phyloP scores from a whole-genome alignment of 78 protist species.

The Tieghemostelium lacteum region DNA sequence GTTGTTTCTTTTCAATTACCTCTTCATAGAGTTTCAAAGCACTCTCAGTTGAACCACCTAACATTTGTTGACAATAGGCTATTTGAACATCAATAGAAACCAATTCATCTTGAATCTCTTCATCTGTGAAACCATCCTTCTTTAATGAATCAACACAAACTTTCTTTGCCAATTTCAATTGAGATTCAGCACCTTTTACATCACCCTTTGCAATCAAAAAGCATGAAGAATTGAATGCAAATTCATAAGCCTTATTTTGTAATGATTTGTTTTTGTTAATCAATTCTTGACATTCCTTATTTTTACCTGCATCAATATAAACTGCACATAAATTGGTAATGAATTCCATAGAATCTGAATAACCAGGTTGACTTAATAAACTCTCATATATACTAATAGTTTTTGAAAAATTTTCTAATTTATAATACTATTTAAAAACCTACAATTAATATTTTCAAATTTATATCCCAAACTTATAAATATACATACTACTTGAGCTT shows the following conservation, averaged over 20 bases:
- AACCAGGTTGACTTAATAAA: slow-evolving; percentile 63
- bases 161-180: slow-evolving; percentile 70
- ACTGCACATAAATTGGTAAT: slow-evolving; percentile 63
- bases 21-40: slow-evolving; percentile 28
- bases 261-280: slow-evolving; percentile 24
- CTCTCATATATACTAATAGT: slow-evolving; percentile 61
- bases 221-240: slow-evolving; percentile 72
- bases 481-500: slow-evolving; percentile 64
- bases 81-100: slow-evolving; percentile 44
- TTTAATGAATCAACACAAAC: slow-evolving; percentile 60
- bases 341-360: slow-evolving; percentile 57
- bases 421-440: slow-evolving; percentile 28
- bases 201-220: slow-evolving; percentile 32
- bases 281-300: slow-evolving; percentile 61
- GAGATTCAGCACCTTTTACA: slow-evolving; percentile 67
- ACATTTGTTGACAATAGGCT: slow-evolving; percentile 62
- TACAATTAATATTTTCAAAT: neutral
- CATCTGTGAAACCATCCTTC: slow-evolving; percentile 58
- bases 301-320: slow-evolving; percentile 69
- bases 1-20: slow-evolving; percentile 7
- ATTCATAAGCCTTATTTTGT: slow-evolving; percentile 44
- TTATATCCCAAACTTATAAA: neutral
- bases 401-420: slow-evolving; percentile 61
- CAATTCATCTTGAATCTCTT: slow-evolving; percentile 54
- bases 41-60: slow-evolving; percentile 10